These are phyloP conservation scores for Vigna unguiculata DNA, from an alignment of 306 rosid species.

Conservation along the genomic window DNA sequence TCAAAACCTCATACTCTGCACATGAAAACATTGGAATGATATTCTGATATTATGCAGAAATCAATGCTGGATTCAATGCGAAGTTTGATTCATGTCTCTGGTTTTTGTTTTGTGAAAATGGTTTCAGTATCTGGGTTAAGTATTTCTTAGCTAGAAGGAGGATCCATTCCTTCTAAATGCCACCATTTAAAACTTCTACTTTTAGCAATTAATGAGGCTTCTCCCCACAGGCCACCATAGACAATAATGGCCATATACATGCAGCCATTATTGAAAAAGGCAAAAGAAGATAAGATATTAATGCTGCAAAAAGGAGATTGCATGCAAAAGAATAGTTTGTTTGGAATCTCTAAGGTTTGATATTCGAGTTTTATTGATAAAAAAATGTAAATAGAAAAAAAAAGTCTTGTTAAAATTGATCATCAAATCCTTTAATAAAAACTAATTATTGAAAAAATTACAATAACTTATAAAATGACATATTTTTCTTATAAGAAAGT, in stretches of 20 bases:
- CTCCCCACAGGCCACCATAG: neutral
- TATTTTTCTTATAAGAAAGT: too few relatives aligned
- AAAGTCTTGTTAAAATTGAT: too few relatives aligned
- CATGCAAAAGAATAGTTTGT: neutral
- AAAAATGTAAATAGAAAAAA: too few relatives aligned
- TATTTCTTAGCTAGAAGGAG: neutral
- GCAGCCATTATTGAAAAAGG: constrained; percentile 38
- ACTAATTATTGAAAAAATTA: too few relatives aligned
- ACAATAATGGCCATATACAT: constrained; percentile 21
- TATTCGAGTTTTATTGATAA: too few relatives aligned
- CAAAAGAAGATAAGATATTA: constrained; percentile 46
- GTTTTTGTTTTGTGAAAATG: too few relatives aligned
- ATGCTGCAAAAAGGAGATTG: constrained; percentile 25
- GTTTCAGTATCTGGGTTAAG: neutral
- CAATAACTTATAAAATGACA: too few relatives aligned
- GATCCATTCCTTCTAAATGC: constrained; percentile 20
- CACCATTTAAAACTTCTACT: constrained; percentile 18
- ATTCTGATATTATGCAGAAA: neutral
- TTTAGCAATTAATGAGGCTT: constrained; percentile 28
- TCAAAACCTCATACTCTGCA: constrained; percentile 17
- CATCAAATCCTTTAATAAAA: too few relatives aligned
- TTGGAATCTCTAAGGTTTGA: too few relatives aligned
- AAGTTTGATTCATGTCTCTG: constrained; percentile 11
- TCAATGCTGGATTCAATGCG: neutral
- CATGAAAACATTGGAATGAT: neutral